A percentile compares a stretch with the other conserved stretches of the same genome.
phyloP scores from a whole-genome alignment of 352 stramenopile genomes.

The Pythium folliculosum region DNA sequence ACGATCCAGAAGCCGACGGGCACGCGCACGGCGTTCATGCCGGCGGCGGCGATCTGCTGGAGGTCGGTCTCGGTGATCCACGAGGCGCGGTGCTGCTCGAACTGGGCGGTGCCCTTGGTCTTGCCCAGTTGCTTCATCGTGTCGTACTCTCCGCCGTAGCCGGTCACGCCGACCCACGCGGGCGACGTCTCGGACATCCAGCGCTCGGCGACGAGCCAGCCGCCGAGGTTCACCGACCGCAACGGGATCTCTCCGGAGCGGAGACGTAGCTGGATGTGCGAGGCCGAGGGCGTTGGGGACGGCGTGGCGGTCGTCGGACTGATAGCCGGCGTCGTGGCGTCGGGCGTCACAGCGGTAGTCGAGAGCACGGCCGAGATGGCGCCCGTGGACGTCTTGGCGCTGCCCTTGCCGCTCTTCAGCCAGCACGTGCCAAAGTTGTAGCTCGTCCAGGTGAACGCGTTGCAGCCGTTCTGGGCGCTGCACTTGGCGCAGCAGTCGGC shows the following conservation, averaged over 20 bases:
- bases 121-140: constrained; percentile 20
- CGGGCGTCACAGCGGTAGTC: no score
- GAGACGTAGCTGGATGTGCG: constrained; percentile 7
- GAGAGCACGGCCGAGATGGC: neutral
- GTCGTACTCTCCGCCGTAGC: constrained; percentile 28
- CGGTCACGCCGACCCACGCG: neutral
- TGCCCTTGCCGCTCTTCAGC: constrained; percentile 2
- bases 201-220: constrained; percentile 63
- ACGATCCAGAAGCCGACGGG: constrained; percentile 33
- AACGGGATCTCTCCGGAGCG: constrained; percentile 8
- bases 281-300: no score
- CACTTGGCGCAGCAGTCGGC: constrained; percentile 39
- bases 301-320: neutral
- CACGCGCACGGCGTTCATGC: constrained; percentile 34
- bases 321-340: no score
- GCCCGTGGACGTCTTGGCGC: neutral
- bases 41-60: constrained; percentile 29
- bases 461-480: constrained; percentile 29
- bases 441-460: constrained; percentile 51
- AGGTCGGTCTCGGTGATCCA: constrained; percentile 64
- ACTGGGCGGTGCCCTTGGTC: constrained; percentile 1
- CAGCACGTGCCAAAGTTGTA: constrained; percentile 37
- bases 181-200: constrained; percentile 57
- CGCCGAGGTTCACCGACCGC: constrained; percentile 68
- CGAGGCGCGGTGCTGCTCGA: constrained; percentile 44